Evolutionary conservation across 148 eudicot genomes (phyloP).

Genomic region (Rhododendron vialii): DNA sequence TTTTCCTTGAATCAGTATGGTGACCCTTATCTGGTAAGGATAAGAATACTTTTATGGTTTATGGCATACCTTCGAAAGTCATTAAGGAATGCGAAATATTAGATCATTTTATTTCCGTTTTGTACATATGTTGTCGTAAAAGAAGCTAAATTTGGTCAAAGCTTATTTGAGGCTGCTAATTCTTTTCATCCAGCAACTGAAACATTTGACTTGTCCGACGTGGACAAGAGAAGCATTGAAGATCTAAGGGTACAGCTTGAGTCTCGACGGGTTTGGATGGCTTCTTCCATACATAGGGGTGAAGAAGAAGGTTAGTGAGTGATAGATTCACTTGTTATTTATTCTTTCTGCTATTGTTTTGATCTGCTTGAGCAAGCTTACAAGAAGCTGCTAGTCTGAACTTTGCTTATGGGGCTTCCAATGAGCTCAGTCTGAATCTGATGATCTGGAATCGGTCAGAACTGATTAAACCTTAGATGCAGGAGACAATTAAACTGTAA

Average conservation of each 20-base stretch:
- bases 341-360: not conserved
- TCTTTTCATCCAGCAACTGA: conserved; percentile 44
- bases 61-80: not conserved
- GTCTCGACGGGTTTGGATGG: conserved; percentile 74
- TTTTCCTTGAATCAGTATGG: not conserved
- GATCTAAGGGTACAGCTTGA: conserved; percentile 46
- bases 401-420: not conserved
- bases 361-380: not conserved
- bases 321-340: not conserved
- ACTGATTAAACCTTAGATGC: not conserved
- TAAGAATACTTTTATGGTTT: not conserved
- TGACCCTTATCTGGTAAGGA: not conserved
- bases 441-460: not conserved
- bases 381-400: not conserved
- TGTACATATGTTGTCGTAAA: not conserved
- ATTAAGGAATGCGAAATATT: not conserved
- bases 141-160: conserved; percentile 2
- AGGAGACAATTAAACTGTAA: not conserved
- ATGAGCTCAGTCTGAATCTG: not conserved
- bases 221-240: conserved; percentile 28
- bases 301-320: conserved; percentile 70
- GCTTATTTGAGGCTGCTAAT: not conserved
- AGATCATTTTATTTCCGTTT: not conserved
- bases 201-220: conserved; percentile 27
- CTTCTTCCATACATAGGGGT: conserved; percentile 89